These are phyloP conservation scores for Diutina siamensis DNA, from an alignment of 1,139 yeast species.

Conservation along the genomic window DNA sequence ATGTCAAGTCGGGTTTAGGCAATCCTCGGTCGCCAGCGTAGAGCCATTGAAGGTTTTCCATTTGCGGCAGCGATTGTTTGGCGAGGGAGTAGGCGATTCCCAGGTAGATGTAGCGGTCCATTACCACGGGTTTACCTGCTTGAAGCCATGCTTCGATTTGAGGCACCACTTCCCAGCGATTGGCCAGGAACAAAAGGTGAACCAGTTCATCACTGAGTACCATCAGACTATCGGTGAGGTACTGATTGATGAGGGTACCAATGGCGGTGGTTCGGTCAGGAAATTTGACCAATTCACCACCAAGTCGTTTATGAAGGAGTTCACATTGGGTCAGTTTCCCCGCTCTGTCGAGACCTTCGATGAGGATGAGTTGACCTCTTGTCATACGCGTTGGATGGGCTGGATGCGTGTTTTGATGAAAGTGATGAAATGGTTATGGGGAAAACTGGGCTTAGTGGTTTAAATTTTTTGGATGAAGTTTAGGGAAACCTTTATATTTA, in stretches of 20 bases:
- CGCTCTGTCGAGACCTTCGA: conserved; percentile 91
- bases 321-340: conserved; percentile 89
- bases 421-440: no score
- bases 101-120: conserved; percentile 85
- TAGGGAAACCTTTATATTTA: no score
- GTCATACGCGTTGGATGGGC: not conserved
- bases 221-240: conserved; percentile 42
- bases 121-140: conserved; percentile 47
- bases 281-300: conserved; percentile 51
- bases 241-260: conserved; percentile 67
- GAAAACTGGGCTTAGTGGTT: no score
- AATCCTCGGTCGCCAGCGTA: conserved; percentile 71
- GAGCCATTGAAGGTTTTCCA: conserved; percentile 63
- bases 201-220: conserved; percentile 61
- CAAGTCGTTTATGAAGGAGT: conserved; percentile 28
- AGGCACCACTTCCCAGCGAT: conserved; percentile 75
- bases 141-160: conserved; percentile 35
- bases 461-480: no score
- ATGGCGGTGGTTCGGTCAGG: conserved; percentile 80
- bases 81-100: conserved; percentile 91
- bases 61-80: conserved; percentile 34
- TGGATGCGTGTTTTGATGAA: not conserved
- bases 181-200: conserved; percentile 84
- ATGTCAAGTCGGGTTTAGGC: conserved; percentile 74
- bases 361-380: conserved; percentile 56